These are phyloP conservation scores for Hypoxylon perforatum DNA, from an alignment of 495 filamentous ascomycete genomes.

Conservation along the genomic window DNA sequence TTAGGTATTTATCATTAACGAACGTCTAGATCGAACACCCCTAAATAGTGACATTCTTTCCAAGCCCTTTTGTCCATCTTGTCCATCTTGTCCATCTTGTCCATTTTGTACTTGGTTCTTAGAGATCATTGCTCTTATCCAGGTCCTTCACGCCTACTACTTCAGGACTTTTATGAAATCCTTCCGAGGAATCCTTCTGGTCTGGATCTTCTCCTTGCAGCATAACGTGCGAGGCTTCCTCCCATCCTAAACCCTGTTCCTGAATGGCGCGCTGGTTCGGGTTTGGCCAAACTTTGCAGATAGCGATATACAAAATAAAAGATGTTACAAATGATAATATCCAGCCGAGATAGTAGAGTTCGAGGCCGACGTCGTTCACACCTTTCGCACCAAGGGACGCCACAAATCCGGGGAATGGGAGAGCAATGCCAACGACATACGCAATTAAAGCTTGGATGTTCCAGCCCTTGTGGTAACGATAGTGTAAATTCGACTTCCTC, in stretches of 20 bases:
- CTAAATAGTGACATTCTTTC: no score
- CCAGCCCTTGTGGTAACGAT: conserved; percentile 46
- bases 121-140: background rate
- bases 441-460: conserved; percentile 47
- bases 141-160: background rate
- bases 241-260: conserved; percentile 35
- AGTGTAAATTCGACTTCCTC: conserved; percentile 42
- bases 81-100: no score
- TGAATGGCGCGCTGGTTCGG: conserved; percentile 48
- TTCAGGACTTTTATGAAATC: background rate
- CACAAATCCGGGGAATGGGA: conserved; percentile 48
- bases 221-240: conserved; percentile 25
- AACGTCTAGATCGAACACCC: no score
- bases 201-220: background rate
- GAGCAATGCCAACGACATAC: conserved; percentile 44
- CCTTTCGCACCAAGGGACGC: conserved; percentile 45
- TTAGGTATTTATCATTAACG: no score
- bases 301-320: conserved; percentile 51
- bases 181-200: background rate
- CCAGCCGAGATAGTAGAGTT: conserved; percentile 55
- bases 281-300: conserved; percentile 56
- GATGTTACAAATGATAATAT: conserved; percentile 51
- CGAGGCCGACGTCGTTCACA: conserved; percentile 44
- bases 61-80: no score
- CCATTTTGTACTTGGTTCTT: background rate